These are phyloP conservation scores for Aegle marmelos DNA, from an alignment of 345 rosid genomes.

Conservation along the genomic window DNA sequence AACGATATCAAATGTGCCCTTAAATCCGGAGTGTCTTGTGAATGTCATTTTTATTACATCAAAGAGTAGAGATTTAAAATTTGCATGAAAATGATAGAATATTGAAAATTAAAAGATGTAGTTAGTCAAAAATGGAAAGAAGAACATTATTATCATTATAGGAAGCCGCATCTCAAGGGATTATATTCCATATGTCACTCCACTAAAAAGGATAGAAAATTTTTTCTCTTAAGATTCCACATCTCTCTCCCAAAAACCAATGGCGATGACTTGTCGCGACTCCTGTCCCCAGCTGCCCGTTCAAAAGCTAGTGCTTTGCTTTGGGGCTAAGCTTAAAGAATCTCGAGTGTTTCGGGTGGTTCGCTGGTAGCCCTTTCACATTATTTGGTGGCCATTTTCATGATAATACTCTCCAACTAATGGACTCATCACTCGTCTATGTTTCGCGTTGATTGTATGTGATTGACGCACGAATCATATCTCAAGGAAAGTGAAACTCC, in stretches of 20 bases:
- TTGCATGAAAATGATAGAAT: too few relatives aligned
- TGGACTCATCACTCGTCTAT: not conserved
- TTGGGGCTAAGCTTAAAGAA: not conserved
- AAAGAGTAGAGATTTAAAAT: too few relatives aligned
- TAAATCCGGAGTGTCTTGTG: too few relatives aligned
- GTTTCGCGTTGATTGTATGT: not conserved
- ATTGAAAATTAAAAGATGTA: too few relatives aligned
- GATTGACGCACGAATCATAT: not conserved
- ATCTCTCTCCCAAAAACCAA: not conserved
- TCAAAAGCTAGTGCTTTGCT: not conserved
- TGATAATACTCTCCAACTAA: not conserved
- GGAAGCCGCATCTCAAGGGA: not conserved
- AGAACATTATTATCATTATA: too few relatives aligned
- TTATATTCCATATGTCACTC: not conserved
- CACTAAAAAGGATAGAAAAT: not conserved
- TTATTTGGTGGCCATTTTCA: not conserved
- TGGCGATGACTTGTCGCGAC: not conserved
- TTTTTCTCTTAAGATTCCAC: not conserved
- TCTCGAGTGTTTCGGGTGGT: not conserved
- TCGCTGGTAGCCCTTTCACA: not conserved
- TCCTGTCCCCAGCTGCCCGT: not conserved
- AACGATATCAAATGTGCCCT: too few relatives aligned
- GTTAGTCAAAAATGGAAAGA: too few relatives aligned
- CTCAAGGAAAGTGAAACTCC: not conserved
- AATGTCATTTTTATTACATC: too few relatives aligned